Conservation (phyloP, 2,329 filamentous ascomycete species). For the Plectosphaerella plurivora region DNA sequence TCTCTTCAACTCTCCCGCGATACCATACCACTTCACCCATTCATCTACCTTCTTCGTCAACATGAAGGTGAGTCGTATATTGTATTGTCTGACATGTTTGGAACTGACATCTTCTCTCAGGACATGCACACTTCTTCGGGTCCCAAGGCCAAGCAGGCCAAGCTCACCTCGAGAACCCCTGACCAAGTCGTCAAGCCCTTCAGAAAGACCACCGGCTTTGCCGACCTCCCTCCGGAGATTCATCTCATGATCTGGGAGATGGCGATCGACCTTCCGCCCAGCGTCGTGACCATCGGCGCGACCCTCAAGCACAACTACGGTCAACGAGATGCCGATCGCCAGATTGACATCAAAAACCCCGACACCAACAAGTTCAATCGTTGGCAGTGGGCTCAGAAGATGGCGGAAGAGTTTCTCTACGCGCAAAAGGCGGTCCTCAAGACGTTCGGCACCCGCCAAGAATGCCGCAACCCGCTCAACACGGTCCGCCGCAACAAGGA, state of each 20-base stretch:
- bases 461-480: background rate
- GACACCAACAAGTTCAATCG: background rate
- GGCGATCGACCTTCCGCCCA: background rate
- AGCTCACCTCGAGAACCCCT: no score
- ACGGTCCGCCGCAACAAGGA: background rate
- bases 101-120: no score
- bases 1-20: no score
- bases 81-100: no score
- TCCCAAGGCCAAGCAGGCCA: no score
- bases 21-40: no score
- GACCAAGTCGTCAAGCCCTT: no score
- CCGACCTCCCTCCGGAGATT: background rate
- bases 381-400: background rate
- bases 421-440: background rate
- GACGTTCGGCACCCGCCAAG: background rate
- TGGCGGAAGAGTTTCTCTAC: background rate
- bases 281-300: background rate
- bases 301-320: background rate
- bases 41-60: no score
- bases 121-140: no score
- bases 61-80: no score
- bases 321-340: background rate
- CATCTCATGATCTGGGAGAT: background rate
- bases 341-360: background rate
- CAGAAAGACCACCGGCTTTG: background rate